phyloP scores from a whole-genome alignment of 768 basidiomycete species.

The Rhizopogon rudus region DNA sequence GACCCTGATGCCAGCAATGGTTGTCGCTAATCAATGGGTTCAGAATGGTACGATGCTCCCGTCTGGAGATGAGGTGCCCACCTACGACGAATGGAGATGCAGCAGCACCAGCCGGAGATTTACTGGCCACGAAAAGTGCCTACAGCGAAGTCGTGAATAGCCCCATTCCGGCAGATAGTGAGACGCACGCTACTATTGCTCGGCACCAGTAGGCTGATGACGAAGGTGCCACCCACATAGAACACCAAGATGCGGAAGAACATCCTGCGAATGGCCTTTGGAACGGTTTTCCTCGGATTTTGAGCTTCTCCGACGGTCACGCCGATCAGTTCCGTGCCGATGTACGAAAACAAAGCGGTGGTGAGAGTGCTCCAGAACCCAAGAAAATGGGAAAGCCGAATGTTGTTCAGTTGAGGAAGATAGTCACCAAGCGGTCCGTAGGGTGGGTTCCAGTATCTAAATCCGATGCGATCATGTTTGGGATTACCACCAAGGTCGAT shows the following conservation, averaged over 20 bases:
- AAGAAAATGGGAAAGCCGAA: constrained; percentile 29
- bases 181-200: constrained; percentile 30
- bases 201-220: constrained; percentile 38
- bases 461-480: constrained; percentile 37
- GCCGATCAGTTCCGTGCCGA: constrained; percentile 37
- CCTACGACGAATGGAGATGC: constrained; percentile 40
- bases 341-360: constrained; percentile 28
- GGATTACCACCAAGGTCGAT: constrained; percentile 50
- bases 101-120: constrained; percentile 24
- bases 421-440: constrained; percentile 19
- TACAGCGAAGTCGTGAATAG: constrained; percentile 11
- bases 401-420: constrained; percentile 27
- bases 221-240: constrained; percentile 29
- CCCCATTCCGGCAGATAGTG: constrained; percentile 9
- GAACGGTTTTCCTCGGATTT: constrained; percentile 40
- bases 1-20: constrained; percentile 39
- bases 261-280: constrained; percentile 35
- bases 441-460: constrained; percentile 38
- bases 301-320: constrained; percentile 30
- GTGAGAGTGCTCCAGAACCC: constrained; percentile 28
- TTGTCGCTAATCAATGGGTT: constrained; percentile 28
- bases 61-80: constrained; percentile 23
- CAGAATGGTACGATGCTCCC: constrained; percentile 29
- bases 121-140: constrained; percentile 22
- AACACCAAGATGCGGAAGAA: constrained; percentile 30